phyloP scores from a whole-genome alignment of 306 rosid species.

The Medicago truncatula region MtrunA17r5.0-ANR NC_053048.1:39125001-39125500 shows the following conservation, averaged over 20 bases:
- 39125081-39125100: slow-evolving; percentile 60
- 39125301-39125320: slow-evolving; percentile 13
- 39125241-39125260: slow-evolving; percentile 37
- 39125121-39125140: neutral
- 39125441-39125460: no score
- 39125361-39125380: no score
- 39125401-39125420: no score
- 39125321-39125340: neutral
- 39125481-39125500: neutral
- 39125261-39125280: slow-evolving; percentile 48
- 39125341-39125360: slow-evolving; percentile 11
- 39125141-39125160: slow-evolving; percentile 41
- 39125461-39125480: no score
- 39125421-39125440: no score
- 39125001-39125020: slow-evolving; percentile 19
- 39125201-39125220: slow-evolving; percentile 58
- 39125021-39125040: slow-evolving; percentile 41
- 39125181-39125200: slow-evolving; percentile 39
- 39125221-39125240: slow-evolving; percentile 22
- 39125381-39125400: slow-evolving; percentile 2
- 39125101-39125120: slow-evolving; percentile 24
- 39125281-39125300: slow-evolving; percentile 4
- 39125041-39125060: slow-evolving; percentile 55
- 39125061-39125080: slow-evolving; percentile 51
- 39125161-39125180: neutral